Evolutionary conservation across 2,329 filamentous ascomycete species (phyloP), one percentile per base, ranked within the genome.

Genomic region (Talaromyces verruculosus): DNA sequence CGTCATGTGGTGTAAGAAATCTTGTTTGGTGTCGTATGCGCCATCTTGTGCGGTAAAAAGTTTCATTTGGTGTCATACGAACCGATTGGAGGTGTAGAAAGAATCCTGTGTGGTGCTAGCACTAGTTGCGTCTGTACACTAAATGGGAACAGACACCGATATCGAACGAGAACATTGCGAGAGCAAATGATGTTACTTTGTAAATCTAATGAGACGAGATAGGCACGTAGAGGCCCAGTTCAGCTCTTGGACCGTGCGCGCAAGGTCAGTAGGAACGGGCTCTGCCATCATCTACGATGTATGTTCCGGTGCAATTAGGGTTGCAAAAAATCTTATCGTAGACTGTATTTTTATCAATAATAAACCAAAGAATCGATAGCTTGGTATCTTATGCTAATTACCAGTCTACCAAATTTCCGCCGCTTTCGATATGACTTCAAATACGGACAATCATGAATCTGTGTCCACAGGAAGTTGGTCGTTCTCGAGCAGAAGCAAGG

Each of bases 371-470:
- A 22, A 5, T 47, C 22, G n/a, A 22, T 47, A 22, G n/a, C n/a
- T 47, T 47, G 43, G 22, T 22, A 10, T 22, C 1, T 22, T 47
- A 47, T 47, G 43, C n/a, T 10, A 47, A 25, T 10, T 25, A 2
- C 2, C 43, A 22, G 1, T 25, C 43, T 47, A 47, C 3, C 43
- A 47, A 47, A 25, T n/a, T 47, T 47, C 22, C 43, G 6, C 19
- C n/a, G n/a, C 43, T 3, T 8, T 47, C 22, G 43, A 47, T 22
- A 47, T 47, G 43, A 22, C 43, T 47, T 10, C 19, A 47, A 22
- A 25, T 47, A 47, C 43, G 1, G n/a, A 11, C 19, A 47, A 47
- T 25, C 8, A 10, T 22, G 10, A 47, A 73, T 70, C 68, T 22
- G 22, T 22, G 1, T 22, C 22, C 22, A 22, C 22, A 22, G 22